Evolutionary conservation across 1,284 basidiomycete genomes (phyloP).

Genomic region (Cerioporus squamosus): DNA sequence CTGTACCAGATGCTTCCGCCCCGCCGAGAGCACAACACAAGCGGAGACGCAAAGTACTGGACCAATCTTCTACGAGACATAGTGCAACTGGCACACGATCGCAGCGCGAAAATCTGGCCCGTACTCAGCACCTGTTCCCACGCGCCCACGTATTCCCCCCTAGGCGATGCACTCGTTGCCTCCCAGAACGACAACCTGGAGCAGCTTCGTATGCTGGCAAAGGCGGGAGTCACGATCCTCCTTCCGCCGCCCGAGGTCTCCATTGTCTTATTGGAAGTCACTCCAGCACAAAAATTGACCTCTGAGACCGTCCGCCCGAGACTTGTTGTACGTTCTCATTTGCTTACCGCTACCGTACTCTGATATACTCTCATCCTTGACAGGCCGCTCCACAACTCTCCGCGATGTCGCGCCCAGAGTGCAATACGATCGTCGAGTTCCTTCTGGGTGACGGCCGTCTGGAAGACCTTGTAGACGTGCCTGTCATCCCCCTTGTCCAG

Average conservation of each 20-base stretch:
- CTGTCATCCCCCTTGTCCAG: slow-evolving; percentile 8
- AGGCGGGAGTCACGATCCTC: slow-evolving; percentile 2
- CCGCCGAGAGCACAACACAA: neutral
- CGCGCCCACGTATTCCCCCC: neutral
- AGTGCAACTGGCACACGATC: neutral
- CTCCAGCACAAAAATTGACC: neutral
- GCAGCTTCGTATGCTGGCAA: neutral
- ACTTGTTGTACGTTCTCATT: neutral
- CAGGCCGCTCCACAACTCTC: neutral
- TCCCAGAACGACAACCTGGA: neutral
- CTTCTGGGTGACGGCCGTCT: slow-evolving; percentile 1
- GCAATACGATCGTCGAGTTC: slow-evolving; percentile 7
- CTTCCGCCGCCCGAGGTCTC: neutral
- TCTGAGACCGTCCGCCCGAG: neutral
- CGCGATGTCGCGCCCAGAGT: neutral
- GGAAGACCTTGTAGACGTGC: slow-evolving; percentile 3
- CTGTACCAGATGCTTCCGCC: slow-evolving; percentile 7
- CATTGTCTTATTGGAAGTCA: neutral
- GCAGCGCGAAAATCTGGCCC: slow-evolving; percentile 1
- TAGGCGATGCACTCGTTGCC: slow-evolving; percentile 1
- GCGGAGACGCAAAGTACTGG: slow-evolving; percentile 11
- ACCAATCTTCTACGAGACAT: slow-evolving; percentile 2
- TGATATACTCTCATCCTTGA: neutral
- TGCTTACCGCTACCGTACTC: neutral
- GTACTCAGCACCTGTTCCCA: neutral